These are phyloP conservation scores for Caryopteris hybrid DNA, from an alignment of 305 asterid species.

Conservation along the genomic window DNA sequence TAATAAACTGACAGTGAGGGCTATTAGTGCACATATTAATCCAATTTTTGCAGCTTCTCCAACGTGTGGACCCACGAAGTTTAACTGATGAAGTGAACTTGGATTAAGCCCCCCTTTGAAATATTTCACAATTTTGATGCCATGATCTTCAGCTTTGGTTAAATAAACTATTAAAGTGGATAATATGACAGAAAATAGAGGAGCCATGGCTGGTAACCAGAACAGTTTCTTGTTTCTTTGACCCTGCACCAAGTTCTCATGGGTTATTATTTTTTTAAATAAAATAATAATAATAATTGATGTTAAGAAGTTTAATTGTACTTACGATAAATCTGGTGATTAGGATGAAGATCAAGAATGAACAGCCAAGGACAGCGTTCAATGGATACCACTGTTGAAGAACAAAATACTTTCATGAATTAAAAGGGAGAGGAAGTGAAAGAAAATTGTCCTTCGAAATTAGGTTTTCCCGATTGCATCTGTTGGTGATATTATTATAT, in stretches of 20 bases:
- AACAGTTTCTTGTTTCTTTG: slow-evolving; percentile 56
- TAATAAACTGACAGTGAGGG: slow-evolving; percentile 61
- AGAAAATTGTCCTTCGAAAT: neutral
- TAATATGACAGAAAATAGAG: slow-evolving; percentile 60
- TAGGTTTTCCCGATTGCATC: too few relatives aligned
- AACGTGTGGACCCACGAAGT: slow-evolving; percentile 46
- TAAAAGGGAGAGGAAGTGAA: neutral
- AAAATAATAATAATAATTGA: neutral
- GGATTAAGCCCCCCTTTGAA: slow-evolving; percentile 87
- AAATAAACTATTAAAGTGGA: slow-evolving; percentile 66
- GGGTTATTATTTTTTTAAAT: neutral
- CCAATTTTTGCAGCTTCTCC: slow-evolving; percentile 58
- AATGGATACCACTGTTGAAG: slow-evolving; percentile 65
- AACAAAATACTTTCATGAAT: neutral
- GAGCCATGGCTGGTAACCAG: slow-evolving; percentile 81
- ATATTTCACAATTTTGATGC: slow-evolving; percentile 66
- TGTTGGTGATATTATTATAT: too few relatives aligned
- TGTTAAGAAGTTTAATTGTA: neutral
- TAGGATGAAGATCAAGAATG: slow-evolving; percentile 80
- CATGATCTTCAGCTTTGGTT: slow-evolving; percentile 61
- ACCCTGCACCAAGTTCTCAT: slow-evolving; percentile 35
- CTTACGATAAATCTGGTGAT: slow-evolving; percentile 62
- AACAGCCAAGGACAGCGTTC: slow-evolving; percentile 69
- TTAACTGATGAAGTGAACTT: slow-evolving; percentile 47
- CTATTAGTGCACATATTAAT: slow-evolving; percentile 63